Evolutionary conservation across 768 basidiomycete genomes (phyloP), one percentile per base, ranked within the genome.

Genomic region (Russula ochroleuca): DNA sequence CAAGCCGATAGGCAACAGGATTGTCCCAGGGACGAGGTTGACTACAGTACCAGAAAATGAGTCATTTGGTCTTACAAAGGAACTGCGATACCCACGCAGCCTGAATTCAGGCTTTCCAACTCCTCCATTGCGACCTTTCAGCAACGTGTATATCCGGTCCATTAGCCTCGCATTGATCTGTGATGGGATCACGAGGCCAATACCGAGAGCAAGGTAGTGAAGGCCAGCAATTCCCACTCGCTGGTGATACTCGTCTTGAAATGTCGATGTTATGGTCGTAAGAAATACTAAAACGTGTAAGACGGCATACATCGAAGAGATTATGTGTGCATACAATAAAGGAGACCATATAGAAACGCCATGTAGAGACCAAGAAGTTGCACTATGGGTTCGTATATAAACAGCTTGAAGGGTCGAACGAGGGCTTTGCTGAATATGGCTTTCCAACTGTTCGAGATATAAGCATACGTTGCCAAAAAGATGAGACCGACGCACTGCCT

Each of bases 131-230:
- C 78, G 81, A 13, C 74, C 73, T 66, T 81, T 84, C 56, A 83
- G 74, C 63, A 78, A 71, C 0, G 77, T 70, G 59, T 87, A 87
- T 2, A 87, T 69, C 51, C 69, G 72, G 71, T 92, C 90, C 73
- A 90, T 73, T 3, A 76, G 66, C 10, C 79, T 75, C 0, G 86
- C 86, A 60, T 85, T 87, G 13, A 80, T 13, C 69, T 75, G 79
- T 2, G 85, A 82, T 0, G 81, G 79, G 2, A 73, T 62, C 1
- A 75, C 69, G n/a, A 88, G 72, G 2, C 90, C 88, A 2, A 85
- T 17, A 0, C 87, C 90, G 6, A 92, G 78, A 0, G 89, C 81
- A 61, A 92, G 76, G 67, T 90, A 94, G 68, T 91, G 78, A 35
- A 91, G 72, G 0, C 88, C 86, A 0, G 83, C 78, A 54, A 86